Conservation (phyloP, 495 filamentous ascomycete species). For the Neurospora terricola region DNA sequence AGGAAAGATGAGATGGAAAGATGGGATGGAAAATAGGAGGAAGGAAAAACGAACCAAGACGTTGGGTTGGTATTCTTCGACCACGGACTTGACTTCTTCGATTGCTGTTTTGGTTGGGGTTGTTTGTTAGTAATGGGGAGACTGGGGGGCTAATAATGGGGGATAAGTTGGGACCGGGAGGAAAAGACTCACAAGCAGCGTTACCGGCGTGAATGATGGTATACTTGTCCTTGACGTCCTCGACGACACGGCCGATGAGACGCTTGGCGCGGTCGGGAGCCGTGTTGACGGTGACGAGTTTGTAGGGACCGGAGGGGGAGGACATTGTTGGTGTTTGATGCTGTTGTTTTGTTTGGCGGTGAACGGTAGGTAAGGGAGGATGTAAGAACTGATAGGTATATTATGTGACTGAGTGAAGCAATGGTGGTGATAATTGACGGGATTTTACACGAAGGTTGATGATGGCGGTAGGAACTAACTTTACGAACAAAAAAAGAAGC, state of each 20-base stretch:
- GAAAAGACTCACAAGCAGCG: constrained; percentile 41
- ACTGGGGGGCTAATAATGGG: no score
- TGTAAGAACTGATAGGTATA: background rate
- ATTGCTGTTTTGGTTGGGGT: no score
- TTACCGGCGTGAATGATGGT: constrained; percentile 51
- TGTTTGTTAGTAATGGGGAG: no score
- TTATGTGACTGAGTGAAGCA: background rate
- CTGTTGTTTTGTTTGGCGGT: constrained; percentile 1
- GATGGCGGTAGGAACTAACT: no score
- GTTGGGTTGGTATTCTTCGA: constrained; percentile 15
- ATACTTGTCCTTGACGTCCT: constrained; percentile 49
- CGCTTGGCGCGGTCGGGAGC: constrained; percentile 54
- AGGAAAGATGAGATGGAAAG: no score
- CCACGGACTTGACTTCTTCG: constrained; percentile 16
- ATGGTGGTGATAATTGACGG: background rate
- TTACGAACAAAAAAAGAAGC: no score
- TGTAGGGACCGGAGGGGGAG: constrained; percentile 41
- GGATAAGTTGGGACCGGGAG: no score
- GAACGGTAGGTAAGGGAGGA: background rate
- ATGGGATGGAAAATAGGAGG: no score
- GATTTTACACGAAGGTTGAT: background rate
- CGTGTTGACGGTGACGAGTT: constrained; percentile 59
- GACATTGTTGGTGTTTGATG: background rate
- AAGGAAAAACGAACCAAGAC: constrained; percentile 7
- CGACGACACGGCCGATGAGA: constrained; percentile 49